phyloP scores from a whole-genome alignment of 179 eudicot species.

The Drosera spatulata region DNA sequence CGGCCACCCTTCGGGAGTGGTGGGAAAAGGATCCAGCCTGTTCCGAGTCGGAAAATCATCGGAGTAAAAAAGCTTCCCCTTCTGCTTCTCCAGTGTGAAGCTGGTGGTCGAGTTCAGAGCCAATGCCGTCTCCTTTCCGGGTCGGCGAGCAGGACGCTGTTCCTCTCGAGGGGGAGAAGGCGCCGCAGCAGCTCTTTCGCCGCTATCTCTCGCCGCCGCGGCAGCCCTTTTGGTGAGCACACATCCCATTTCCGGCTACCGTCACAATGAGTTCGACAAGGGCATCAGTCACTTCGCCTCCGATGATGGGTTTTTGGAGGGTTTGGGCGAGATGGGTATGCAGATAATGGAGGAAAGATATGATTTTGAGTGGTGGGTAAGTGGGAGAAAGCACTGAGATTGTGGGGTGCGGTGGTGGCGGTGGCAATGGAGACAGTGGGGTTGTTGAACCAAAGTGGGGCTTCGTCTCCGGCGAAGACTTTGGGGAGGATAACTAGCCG shows the following conservation, averaged over 20 bases:
- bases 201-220: neutral
- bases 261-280: neutral
- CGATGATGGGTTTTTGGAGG: neutral
- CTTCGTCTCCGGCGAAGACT: no score
- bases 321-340: neutral
- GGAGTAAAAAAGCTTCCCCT: constrained; percentile 8
- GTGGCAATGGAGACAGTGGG: no score
- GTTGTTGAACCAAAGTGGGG: no score
- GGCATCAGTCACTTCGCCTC: neutral
- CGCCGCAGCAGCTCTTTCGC: neutral
- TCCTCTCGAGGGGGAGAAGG: neutral
- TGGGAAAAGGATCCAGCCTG: constrained; percentile 33
- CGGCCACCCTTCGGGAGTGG: constrained; percentile 61
- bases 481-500: no score
- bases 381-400: no score
- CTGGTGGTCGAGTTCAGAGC: constrained; percentile 4
- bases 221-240: constrained; percentile 28
- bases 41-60: constrained; percentile 16
- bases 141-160: constrained; percentile 3
- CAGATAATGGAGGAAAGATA: no score
- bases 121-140: constrained; percentile 1
- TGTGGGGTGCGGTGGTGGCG: no score
- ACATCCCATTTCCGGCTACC: constrained; percentile 44
- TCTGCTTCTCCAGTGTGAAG: constrained; percentile 7
- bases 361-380: no score